These are phyloP conservation scores for Lentithecium fluviatile DNA, from an alignment of 495 filamentous ascomycete genomes.

Conservation along the genomic window DNA sequence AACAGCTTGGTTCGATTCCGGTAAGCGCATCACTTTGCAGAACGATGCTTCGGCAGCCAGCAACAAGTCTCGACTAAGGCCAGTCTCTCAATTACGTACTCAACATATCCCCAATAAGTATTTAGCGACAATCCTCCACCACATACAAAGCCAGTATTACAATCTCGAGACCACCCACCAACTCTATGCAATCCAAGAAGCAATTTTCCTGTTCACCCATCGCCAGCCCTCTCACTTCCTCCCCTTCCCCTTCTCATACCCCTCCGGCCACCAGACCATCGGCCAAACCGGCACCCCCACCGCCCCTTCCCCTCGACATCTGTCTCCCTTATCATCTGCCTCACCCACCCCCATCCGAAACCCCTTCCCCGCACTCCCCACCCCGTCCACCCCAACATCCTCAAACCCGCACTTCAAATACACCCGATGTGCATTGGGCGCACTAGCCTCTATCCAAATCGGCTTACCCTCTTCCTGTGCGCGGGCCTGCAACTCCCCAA, in stretches of 20 bases:
- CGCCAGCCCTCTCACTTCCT: not conserved
- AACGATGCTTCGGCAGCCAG: too few relatives aligned
- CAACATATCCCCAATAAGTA: too few relatives aligned
- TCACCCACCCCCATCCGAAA: not conserved
- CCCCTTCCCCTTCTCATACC: not conserved
- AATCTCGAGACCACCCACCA: too few relatives aligned
- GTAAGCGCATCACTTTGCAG: too few relatives aligned
- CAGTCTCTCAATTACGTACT: too few relatives aligned
- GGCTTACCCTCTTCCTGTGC: constrained; percentile 7
- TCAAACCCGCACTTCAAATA: not conserved
- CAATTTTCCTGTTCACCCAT: too few relatives aligned
- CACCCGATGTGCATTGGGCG: not conserved
- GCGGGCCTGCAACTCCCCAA: constrained; percentile 7
- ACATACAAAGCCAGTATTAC: too few relatives aligned
- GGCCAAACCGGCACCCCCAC: not conserved
- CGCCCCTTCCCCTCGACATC: not conserved
- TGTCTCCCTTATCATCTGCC: not conserved
- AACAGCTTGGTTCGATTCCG: too few relatives aligned
- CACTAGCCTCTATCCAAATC: constrained; percentile 33
- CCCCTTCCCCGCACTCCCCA: not conserved
- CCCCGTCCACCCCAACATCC: not conserved
- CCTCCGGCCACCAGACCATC: not conserved
- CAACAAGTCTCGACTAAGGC: too few relatives aligned
- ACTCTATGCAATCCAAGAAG: too few relatives aligned
- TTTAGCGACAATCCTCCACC: too few relatives aligned